phyloP scores from a whole-genome alignment of 768 basidiomycete genomes.

The Hygrophorus russula region DNA sequence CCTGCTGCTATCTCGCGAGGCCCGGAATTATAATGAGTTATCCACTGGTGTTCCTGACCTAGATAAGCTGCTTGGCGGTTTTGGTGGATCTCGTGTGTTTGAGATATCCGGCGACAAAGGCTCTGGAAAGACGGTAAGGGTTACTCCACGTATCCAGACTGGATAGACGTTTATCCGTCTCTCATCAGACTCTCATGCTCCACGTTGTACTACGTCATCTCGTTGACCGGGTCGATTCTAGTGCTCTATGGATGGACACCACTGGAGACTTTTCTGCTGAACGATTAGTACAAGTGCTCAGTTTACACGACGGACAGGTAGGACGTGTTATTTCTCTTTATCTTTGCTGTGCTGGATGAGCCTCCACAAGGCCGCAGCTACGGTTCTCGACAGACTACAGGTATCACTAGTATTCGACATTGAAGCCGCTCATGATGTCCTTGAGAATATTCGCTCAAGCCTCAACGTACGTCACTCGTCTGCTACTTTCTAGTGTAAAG shows the following conservation, averaged over 20 bases:
- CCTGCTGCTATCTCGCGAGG: constrained; percentile 18
- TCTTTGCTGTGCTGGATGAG: constrained; percentile 4
- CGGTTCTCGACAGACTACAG: constrained; percentile 43
- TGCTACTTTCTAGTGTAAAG: not conserved
- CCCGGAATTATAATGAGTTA: constrained; percentile 13
- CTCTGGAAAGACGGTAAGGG: constrained; percentile 60
- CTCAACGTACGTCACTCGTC: constrained; percentile 16
- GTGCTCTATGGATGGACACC: constrained; percentile 63
- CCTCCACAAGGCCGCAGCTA: constrained; percentile 13
- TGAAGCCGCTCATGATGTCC: constrained; percentile 37
- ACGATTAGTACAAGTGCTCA: constrained; percentile 28
- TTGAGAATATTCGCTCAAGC: constrained; percentile 30
- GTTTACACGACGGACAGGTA: constrained; percentile 17
- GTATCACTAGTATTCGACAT: constrained; percentile 49
- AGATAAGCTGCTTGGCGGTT: constrained; percentile 40
- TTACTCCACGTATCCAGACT: not conserved
- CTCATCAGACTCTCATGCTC: constrained; percentile 44
- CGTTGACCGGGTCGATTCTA: constrained; percentile 19
- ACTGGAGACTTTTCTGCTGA: constrained; percentile 54
- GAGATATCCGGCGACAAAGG: constrained; percentile 59
- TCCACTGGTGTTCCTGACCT: constrained; percentile 33
- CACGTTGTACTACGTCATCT: constrained; percentile 50
- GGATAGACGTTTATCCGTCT: too few relatives aligned
- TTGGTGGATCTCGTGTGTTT: constrained; percentile 41
- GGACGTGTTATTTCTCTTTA: not conserved